A percentile compares a stretch with the other conserved stretches of the same genome.
These are phyloP conservation scores for Aquilaria yunnanensis DNA, from an alignment of 345 rosid species.

Conservation along the genomic window DNA sequence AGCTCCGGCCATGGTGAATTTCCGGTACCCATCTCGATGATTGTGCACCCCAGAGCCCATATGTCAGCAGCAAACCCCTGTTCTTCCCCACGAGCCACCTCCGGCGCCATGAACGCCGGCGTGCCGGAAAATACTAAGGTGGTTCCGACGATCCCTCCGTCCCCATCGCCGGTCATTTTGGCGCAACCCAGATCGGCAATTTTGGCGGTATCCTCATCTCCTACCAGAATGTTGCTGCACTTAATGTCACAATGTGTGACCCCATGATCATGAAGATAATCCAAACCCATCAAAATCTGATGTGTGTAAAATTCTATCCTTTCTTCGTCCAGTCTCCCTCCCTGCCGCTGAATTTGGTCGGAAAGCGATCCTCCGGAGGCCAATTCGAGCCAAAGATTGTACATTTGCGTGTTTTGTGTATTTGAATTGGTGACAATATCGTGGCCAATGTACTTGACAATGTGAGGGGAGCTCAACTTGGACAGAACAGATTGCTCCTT, in stretches of 20 bases:
- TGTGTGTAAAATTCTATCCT: conserved; percentile 31
- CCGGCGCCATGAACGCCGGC: too few relatives aligned
- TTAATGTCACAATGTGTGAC: conserved; percentile 81
- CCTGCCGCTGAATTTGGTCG: conserved; percentile 45
- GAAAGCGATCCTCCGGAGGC: conserved; percentile 58
- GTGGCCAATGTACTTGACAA: conserved; percentile 62
- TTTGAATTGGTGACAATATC: conserved; percentile 17
- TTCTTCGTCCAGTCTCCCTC: conserved; percentile 54
- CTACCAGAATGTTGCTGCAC: conserved; percentile 62
- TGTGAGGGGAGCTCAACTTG: conserved; percentile 45
- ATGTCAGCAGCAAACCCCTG: conserved; percentile 80
- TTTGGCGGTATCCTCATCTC: conserved; percentile 14
- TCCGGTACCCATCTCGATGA: conserved; percentile 82
- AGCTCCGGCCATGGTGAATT: conserved; percentile 21
- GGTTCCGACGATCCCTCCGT: neutral
- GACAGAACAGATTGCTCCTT: conserved; percentile 51
- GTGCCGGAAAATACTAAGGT: conserved; percentile 38
- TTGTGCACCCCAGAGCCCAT: conserved; percentile 81
- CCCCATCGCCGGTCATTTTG: conserved; percentile 20
- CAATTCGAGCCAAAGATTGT: conserved; percentile 65
- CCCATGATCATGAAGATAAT: conserved; percentile 49
- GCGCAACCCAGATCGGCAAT: conserved; percentile 85
- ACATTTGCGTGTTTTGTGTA: conserved; percentile 17
- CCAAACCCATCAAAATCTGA: conserved; percentile 50
- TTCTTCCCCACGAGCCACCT: conserved; percentile 45